Percentiles rank a stretch among this genome's conserved stretches.
These are phyloP conservation scores for Pyrenochaeta sp. DNA, from an alignment of 2,329 filamentous ascomycete genomes.

Conservation along the genomic window DNA sequence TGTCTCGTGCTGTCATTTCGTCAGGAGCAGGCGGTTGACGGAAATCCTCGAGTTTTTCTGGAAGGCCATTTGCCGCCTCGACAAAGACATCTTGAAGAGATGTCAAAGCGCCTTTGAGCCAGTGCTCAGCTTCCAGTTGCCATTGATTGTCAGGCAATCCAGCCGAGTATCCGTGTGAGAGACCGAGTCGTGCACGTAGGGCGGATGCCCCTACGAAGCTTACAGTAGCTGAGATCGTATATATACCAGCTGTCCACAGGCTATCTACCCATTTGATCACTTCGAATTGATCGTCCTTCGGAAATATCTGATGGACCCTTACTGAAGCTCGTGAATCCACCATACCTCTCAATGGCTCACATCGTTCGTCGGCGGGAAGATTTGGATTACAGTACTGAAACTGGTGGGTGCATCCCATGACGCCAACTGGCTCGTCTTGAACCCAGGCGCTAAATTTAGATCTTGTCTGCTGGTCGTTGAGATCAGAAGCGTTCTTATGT, in stretches of 20 bases:
- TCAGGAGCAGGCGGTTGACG: constrained; percentile 10
- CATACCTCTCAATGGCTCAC: constrained; percentile 24
- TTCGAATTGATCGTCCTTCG: constrained; percentile 1
- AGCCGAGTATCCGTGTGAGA: constrained; percentile 18
- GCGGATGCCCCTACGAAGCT: constrained; percentile 13
- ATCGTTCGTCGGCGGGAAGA: constrained; percentile 15
- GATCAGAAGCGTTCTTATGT: constrained; percentile 8
- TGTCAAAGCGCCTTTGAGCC: constrained; percentile 38
- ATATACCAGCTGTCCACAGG: constrained; percentile 4
- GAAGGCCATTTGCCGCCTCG: constrained; percentile 17
- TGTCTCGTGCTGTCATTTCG: constrained; percentile 8
- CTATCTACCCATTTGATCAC: constrained; percentile 11
- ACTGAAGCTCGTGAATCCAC: constrained; percentile 8
- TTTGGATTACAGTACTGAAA: constrained; percentile 46
- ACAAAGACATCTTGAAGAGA: constrained; percentile 32
- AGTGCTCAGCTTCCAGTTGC: constrained; percentile 43
- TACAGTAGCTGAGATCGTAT: constrained; percentile 9
- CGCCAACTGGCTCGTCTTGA: constrained; percentile 27
- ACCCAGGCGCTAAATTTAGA: constrained; percentile 10
- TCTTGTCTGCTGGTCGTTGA: constrained; percentile 5
- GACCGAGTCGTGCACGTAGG: constrained; percentile 15
- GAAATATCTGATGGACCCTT: constrained; percentile 4
- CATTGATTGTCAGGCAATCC: constrained; percentile 44
- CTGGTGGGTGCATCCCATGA: constrained; percentile 44
- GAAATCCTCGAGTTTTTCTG: constrained; percentile 4